Base-by-base conservation (phyloP, 208 protist genomes). In the Phytomonas sp. region DNA sequence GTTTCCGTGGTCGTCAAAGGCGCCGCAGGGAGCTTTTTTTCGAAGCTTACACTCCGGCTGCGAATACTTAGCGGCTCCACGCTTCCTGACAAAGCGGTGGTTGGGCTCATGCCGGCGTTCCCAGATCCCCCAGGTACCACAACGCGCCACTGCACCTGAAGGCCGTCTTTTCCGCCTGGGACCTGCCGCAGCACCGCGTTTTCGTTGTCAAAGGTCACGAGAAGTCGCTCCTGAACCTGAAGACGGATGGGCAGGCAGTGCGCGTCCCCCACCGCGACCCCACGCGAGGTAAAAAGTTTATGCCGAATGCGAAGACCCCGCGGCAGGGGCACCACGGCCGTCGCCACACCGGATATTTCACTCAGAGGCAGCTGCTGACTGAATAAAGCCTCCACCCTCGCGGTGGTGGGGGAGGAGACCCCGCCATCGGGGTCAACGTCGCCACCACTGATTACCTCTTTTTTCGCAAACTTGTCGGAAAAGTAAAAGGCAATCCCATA, bases 401-500 rank as follows among this genome's bases (percentile, higher is more conserved):
- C 29, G 3, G 59, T 34, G 59, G 3, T 62, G 8, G 29, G 8
- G 5, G 30, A 62, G 14, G 59, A 34, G 29, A 61, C 29, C 12
- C 45, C 49, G 26, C 76, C 16, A 37, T 71, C 11, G 11, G 45
- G 32, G 34, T 45, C n/a, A 29, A 40, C 8, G 19, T 36, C 60
- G n/a, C 16, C 56, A 29, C 63, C 61, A 7, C 45, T 8, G 8
- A 30, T 67, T 7, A 29, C 63, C 60, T 71, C 65, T 26, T 63
- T 68, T 60, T 73, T 81, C 30, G 64, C 71, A 68, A 87, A 86
- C 52, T 71, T 72, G 59, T 92, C 90, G 0, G 84, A 76, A 65
- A 95, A 89, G 73, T 89, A 95, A 70, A 89, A 88, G n/a, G 79
- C 80, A 8, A 92, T 31, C 8, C 90, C 87, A 1, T 52, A 62